Evolutionary conservation across 2,329 filamentous ascomycete genomes (phyloP), one percentile per base, ranked within the genome.

Genomic region (Triangularia verruculosa): DNA sequence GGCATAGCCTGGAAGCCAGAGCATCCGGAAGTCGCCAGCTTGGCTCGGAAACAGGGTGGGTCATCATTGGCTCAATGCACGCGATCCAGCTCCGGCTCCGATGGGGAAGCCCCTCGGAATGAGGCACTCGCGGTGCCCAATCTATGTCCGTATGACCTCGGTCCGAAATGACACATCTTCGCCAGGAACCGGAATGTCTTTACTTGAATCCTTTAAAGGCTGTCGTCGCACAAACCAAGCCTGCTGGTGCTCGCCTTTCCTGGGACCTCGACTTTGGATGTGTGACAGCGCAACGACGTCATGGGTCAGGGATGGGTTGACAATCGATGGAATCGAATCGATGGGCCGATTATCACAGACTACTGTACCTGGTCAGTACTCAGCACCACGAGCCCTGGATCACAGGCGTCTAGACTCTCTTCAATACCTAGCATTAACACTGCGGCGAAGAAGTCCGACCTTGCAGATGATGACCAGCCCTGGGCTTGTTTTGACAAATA

Each of bases 141-240:
- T 51, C 12, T 51, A 20, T 20, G n/a, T 13, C 25, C 12, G 25
- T 54, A 54, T 54, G 25, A 54, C 51, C 51, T 54, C 51, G 51
- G 51, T 28, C 51, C 51, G 51, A 54, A 11, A 54, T 54, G 51
- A 54, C 51, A 54, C 51, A 54, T 54, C 9, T 54, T 54, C 51
- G 51, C 51, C 51, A 28, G 20, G 20, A 54, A 24, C 25, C 51
- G 51, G 51, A 54, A 47, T 20, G 39, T 1, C 9, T 9, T 47
- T 17, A 47, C 3, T 20, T 20, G 7, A 4, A 20, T 17, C 9
- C 6, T 47, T 47, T 47, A 47, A 47, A 17, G 39, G 4, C 39
- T 4, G n/a, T 9, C n/a, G 7, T n/a, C n/a, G n/a, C n/a, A n/a
- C n/a, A 20, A 6, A 9, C n/a, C n/a, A 17, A 20, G n/a, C 9